These are phyloP conservation scores for Hypoxylon sp. DNA, from an alignment of 2,329 filamentous ascomycete genomes.

Conservation along the genomic window DNA sequence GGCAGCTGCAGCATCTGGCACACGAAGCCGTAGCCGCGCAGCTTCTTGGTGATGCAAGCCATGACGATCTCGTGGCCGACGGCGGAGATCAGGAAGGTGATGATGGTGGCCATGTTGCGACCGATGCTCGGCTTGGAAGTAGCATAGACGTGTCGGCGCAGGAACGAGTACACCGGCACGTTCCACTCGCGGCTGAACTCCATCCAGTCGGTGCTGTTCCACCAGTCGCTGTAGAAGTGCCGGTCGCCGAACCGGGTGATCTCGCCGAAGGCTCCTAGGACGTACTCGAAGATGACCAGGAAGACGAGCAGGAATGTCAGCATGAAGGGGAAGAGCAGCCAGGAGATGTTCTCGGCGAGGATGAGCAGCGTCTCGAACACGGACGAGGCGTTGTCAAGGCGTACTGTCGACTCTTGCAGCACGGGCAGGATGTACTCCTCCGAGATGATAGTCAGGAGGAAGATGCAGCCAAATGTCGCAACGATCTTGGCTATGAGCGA, in stretches of 20 bases:
- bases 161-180: conserved; percentile 95
- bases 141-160: conserved; percentile 91
- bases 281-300: conserved; percentile 97
- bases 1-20: conserved; percentile 97
- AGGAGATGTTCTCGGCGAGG: conserved; percentile 86
- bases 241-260: conserved; percentile 93
- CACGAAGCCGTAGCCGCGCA: conserved; percentile 91
- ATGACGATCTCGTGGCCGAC: conserved; percentile 94
- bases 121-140: conserved; percentile 81
- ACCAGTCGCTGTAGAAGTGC: conserved; percentile 86
- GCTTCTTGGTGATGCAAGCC: conserved; percentile 97
- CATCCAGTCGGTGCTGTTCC: conserved; percentile 87
- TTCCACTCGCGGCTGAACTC: conserved; percentile 98
- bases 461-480: conserved; percentile 95
- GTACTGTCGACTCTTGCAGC: conserved; percentile 71
- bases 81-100: conserved; percentile 91
- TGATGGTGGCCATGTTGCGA: conserved; percentile 78
- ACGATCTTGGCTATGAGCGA: conserved; percentile 85
- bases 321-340: conserved; percentile 97
- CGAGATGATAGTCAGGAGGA: conserved; percentile 86
- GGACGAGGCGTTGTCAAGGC: conserved; percentile 57
- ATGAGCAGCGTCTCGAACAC: conserved; percentile 77
- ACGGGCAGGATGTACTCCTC: conserved; percentile 97
- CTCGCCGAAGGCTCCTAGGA: conserved; percentile 93
- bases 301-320: conserved; percentile 94